Base-by-base conservation (phyloP, 768 basidiomycete species). In the Boletus vinaceobasis region DNA sequence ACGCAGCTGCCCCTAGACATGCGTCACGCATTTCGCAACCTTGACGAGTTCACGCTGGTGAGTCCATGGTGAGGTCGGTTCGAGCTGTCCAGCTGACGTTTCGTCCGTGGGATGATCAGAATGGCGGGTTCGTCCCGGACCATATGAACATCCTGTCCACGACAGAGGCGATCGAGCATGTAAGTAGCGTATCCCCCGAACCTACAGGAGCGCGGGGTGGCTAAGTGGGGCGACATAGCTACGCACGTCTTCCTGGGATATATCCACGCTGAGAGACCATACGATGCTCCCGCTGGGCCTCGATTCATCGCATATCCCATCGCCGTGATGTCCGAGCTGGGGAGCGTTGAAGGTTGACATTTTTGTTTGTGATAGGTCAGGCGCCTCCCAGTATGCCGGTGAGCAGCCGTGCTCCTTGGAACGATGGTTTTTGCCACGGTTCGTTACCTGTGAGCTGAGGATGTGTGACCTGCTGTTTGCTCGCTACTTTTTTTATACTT, bases 91-190 rank as follows among this genome's bases (percentile, higher is more conserved):
- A 15, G 29, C 36, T 58, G 2, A 43, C 3, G 17, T 7, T 45
- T 23, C 19, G 45, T 11, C 23, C 6, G 3, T 2, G 33, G n/a
- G 33, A 33, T 23, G n/a, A 45, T 52, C 60, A 82, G 82, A 82
- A 83, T 48, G 72, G 79, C 26, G 78, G 81, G 21, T 69, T 64
- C 37, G 57, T 81, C 31, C 88, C 88, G 9, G 83, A 89, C 58
- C 86, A 91, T 60, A 90, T 92, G 88, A 88, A 91, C 63, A 70
- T 92, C 21, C 63, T 92, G 14, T 77, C 85, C 9, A 73, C 73
- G 11, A 47, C 65, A 5, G 84, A 87, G 39, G 87, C 87, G 11
- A 62, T 76, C 17, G 72, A 72, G 36, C 85, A 90, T 66, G 90
- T 90, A 32, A 51, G 68, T 60, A n/a, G 26, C 8, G 29, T 47